These are phyloP conservation scores for Apiospora sp. DNA, from an alignment of 2,329 filamentous ascomycete genomes.

Conservation along the genomic window DNA sequence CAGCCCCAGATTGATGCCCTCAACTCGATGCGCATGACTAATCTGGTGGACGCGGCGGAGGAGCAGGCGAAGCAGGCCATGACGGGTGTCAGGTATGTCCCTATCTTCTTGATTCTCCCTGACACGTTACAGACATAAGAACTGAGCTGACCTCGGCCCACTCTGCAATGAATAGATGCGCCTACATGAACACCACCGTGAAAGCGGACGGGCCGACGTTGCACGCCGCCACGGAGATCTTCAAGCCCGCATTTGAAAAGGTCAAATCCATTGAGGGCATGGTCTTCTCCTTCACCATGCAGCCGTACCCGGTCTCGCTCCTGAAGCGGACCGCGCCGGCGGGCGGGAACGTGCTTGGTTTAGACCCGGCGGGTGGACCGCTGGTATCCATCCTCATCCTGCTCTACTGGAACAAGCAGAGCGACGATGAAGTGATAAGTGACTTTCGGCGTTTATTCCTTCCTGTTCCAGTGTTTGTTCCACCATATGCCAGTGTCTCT, in stretches of 20 bases:
- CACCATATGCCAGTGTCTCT: no score
- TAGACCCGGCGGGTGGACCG: not conserved
- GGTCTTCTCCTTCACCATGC: slow-evolving; percentile 21
- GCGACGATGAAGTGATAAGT: not conserved
- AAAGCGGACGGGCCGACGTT: not conserved
- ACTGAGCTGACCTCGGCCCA: not conserved
- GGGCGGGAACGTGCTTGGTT: slow-evolving; percentile 24
- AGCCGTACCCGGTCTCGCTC: not conserved
- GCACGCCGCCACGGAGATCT: slow-evolving; percentile 4
- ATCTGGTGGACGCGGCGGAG: slow-evolving; percentile 24
- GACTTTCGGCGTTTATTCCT: no score
- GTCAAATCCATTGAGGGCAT: not conserved
- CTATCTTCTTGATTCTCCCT: not conserved
- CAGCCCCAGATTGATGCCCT: slow-evolving; percentile 26
- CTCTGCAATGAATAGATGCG: not conserved
- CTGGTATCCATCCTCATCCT: slow-evolving; percentile 10
- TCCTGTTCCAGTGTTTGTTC: no score
- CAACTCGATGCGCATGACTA: slow-evolving; percentile 28
- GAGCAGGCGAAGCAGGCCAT: slow-evolving; percentile 25
- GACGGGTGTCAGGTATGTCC: not conserved
- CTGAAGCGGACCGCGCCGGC: not conserved
- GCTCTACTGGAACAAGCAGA: slow-evolving; percentile 5
- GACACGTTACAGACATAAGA: not conserved
- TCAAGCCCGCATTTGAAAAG: not conserved
- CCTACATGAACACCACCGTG: slow-evolving; percentile 17